phyloP scores from a whole-genome alignment of 1,139 yeast genomes.

The Diutina rugosa region DNA sequence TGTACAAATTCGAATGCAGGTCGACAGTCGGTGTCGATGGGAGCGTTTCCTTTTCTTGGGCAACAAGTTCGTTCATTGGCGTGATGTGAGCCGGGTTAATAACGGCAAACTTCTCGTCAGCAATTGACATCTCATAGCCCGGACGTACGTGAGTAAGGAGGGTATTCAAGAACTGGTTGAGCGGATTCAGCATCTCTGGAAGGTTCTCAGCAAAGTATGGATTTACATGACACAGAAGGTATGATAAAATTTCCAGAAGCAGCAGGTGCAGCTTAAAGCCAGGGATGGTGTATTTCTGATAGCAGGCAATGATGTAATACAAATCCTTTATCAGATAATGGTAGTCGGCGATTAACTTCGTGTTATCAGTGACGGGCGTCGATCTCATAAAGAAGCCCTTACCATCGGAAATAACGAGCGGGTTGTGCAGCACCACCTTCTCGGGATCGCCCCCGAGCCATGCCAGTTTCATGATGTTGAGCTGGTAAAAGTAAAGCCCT shows the following conservation, averaged over 20 bases:
- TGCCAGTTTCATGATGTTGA: not conserved
- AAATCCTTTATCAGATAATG: conserved; percentile 1
- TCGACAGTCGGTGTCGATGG: not conserved
- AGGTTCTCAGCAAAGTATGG: not conserved
- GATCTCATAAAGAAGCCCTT: not conserved
- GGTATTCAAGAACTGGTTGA: not conserved
- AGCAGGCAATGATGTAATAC: not conserved
- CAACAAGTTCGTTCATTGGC: not conserved
- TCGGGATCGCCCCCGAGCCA: not conserved
- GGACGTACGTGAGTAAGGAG: not conserved
- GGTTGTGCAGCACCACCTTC: not conserved
- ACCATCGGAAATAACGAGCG: not conserved
- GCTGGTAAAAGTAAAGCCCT: not conserved
- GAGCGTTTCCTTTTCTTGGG: not conserved
- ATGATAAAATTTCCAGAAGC: not conserved
- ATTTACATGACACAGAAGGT: not conserved
- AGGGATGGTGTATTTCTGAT: not conserved
- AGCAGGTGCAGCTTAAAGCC: not conserved
- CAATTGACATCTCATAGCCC: not conserved
- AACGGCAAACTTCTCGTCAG: not conserved
- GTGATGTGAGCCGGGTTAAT: not conserved
- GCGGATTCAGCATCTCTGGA: not conserved
- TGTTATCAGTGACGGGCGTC: not conserved
- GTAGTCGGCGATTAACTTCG: not conserved
- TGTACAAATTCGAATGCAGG: not conserved